These are phyloP conservation scores for Aspergillus sp. DNA, from an alignment of 2,329 filamentous ascomycete species.

Conservation along the genomic window DNA sequence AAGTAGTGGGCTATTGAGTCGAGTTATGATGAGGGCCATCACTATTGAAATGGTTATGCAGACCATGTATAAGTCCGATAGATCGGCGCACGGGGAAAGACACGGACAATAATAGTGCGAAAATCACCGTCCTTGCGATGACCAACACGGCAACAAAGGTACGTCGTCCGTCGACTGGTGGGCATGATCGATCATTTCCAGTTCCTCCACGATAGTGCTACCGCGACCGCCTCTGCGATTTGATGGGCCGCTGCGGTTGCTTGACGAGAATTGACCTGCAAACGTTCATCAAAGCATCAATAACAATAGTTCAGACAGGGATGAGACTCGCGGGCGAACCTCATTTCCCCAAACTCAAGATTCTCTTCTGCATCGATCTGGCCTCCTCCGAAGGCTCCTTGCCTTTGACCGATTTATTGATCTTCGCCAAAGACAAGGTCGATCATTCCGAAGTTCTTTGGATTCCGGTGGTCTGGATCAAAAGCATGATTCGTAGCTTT, in stretches of 20 bases:
- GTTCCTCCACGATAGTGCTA: constrained; percentile 4
- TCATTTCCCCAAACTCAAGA: background rate
- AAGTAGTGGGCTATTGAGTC: constrained; percentile 4
- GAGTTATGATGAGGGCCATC: background rate
- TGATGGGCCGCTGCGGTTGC: background rate
- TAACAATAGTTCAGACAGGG: background rate
- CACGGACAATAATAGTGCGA: constrained; percentile 15
- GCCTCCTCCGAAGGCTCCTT: constrained; percentile 1
- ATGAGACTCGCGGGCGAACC: background rate
- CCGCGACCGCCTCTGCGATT: background rate
- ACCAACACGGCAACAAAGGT: background rate
- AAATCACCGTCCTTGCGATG: constrained; percentile 15
- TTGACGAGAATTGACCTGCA: background rate
- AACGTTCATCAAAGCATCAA: background rate
- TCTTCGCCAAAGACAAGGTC: constrained; percentile 1
- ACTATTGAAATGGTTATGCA: constrained; percentile 13
- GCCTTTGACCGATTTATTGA: constrained; percentile 2
- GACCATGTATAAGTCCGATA: constrained; percentile 9
- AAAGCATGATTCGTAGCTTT: constrained; percentile 3
- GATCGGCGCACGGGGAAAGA: constrained; percentile 19
- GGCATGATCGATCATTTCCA: constrained; percentile 21
- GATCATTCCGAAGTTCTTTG: constrained; percentile 1
- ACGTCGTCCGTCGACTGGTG: constrained; percentile 1
- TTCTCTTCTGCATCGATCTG: constrained; percentile 17
- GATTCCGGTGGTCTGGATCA: constrained; percentile 1